A percentile compares a stretch with the other conserved stretches of the same genome.
Evolutionary conservation across 805 yeast genomes (phyloP).

Genomic region (Candida xiaguanensis): DNA sequence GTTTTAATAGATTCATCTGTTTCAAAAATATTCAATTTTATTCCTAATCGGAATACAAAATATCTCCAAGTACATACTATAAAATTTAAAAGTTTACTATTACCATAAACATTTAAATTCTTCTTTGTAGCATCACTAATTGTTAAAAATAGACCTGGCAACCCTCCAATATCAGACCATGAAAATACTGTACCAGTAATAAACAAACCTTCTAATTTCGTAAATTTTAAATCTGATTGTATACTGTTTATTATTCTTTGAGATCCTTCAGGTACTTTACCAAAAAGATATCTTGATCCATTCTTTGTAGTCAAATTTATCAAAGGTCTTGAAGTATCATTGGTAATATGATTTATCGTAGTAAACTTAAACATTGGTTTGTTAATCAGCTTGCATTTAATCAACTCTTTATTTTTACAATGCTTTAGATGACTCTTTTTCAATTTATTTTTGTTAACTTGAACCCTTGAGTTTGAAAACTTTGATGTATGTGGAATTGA

Average conservation of each 20-base stretch:
- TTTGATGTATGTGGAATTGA: background rate
- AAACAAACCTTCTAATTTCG: slow-evolving; percentile 62
- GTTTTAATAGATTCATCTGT: slow-evolving; percentile 30
- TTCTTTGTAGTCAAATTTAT: slow-evolving; percentile 46
- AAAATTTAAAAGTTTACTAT: slow-evolving; percentile 33
- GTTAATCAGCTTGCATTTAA: background rate
- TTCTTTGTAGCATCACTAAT: slow-evolving; percentile 72
- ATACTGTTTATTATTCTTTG: slow-evolving; percentile 59
- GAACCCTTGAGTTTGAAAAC: background rate
- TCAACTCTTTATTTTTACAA: background rate
- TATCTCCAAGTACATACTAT: slow-evolving; percentile 79
- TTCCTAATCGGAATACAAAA: slow-evolving; percentile 78
- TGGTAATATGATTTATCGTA: slow-evolving; percentile 49
- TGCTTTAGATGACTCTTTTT: background rate
- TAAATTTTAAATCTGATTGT: slow-evolving; percentile 54
- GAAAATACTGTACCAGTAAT: slow-evolving; percentile 65
- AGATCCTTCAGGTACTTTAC: slow-evolving; percentile 80
- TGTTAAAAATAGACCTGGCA: slow-evolving; percentile 85
- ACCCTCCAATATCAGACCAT: slow-evolving; percentile 85
- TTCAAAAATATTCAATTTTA: slow-evolving; percentile 40
- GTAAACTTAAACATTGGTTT: slow-evolving; percentile 46
- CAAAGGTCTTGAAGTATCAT: slow-evolving; percentile 56
- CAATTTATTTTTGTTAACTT: background rate
- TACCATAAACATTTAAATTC: slow-evolving; percentile 50
- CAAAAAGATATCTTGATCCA: slow-evolving; percentile 64